phyloP scores from a whole-genome alignment of 805 yeast genomes.

The Sugiyamaella smithiae region DNA sequence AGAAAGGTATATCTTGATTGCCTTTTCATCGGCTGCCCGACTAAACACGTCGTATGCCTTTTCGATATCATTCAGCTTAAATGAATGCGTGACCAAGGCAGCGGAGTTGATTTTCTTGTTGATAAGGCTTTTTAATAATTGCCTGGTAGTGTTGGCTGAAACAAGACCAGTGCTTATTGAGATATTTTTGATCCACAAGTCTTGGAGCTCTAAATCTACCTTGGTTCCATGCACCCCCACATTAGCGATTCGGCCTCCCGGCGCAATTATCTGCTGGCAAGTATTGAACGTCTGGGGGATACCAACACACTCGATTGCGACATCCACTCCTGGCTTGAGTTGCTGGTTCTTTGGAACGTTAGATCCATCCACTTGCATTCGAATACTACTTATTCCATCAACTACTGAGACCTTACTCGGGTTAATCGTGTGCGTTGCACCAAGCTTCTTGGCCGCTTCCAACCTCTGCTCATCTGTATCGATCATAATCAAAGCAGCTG shows the following conservation, averaged over 20 bases:
- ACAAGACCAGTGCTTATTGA: slow-evolving; percentile 53
- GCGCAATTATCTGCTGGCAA: slow-evolving; percentile 58
- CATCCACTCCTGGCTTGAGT: slow-evolving; percentile 59
- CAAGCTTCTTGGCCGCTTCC: slow-evolving; percentile 71
- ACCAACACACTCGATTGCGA: slow-evolving; percentile 81
- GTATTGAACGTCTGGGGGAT: slow-evolving; percentile 68
- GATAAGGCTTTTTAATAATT: slow-evolving; percentile 40
- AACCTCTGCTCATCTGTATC: slow-evolving; percentile 70
- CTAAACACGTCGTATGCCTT: slow-evolving; percentile 61
- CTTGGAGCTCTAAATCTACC: slow-evolving; percentile 69
- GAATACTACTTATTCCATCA: slow-evolving; percentile 38
- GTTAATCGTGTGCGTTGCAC: slow-evolving; percentile 92
- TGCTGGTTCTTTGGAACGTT: slow-evolving; percentile 53
- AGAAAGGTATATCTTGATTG: slow-evolving; percentile 72
- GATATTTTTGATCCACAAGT: slow-evolving; percentile 64
- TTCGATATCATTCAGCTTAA: slow-evolving; percentile 64
- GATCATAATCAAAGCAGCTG: slow-evolving; percentile 59
- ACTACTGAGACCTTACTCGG: slow-evolving; percentile 52
- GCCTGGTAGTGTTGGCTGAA: slow-evolving; percentile 44
- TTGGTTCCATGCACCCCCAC: slow-evolving; percentile 78
- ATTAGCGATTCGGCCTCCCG: slow-evolving; percentile 75
- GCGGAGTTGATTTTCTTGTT: slow-evolving; percentile 61
- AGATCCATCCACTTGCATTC: slow-evolving; percentile 35
- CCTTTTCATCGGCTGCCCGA: slow-evolving; percentile 56
- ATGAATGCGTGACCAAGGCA: slow-evolving; percentile 68